Base-by-base conservation (phyloP, 2,329 filamentous ascomycete genomes). In the Trichoderma arundinaceum region DNA sequence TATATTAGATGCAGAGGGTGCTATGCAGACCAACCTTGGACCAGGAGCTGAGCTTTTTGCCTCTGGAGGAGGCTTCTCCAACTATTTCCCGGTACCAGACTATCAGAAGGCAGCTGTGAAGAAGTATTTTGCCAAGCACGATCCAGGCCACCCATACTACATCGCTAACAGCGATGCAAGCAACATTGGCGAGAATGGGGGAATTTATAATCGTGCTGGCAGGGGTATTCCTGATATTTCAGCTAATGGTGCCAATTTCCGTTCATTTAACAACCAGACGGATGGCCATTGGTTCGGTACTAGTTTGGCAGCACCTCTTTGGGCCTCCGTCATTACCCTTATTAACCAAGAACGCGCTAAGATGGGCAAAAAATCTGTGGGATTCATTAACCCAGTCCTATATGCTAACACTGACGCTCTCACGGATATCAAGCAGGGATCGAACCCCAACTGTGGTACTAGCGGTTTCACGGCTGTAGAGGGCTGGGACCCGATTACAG, bases 221-320 rank as follows among this genome's bases (percentile, higher is more conserved):
- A 74, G 79, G 35, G 78, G 72, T 7, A 78, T 77, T 64, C 78
- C 78, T 1, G 78, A 80, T 66, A 70, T 80, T 5, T 72, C 74
- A 6, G 76, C 76, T 1, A 78, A 87, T 61, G 78, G 84, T 1
- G 82, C 82, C 17, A 85, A 88, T 73, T 85, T 84, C 54, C 48
- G 48, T 22, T 56, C 66, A 7, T 59, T 66, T 33, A 44, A 49
- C 2, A 64, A 67, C 28, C 54, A 32, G 22, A 38, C 5, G 4
- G 51, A 64, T 3, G 56, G 35, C 8, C 51, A 57, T 38, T 58
- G 65, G 62, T 68, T 59, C 28, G 71, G 71, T 1, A 72, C 71
- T 8, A 68, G 66, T 32, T 43, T 67, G 13, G 61, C 71, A 8
- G 63, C 70, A 1, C 71, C 71, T 13, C 58, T 72, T 28, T 68